Evolutionary conservation across 1,139 yeast species (phyloP).

Genomic region (Martiniozyma asiatica): DNA sequence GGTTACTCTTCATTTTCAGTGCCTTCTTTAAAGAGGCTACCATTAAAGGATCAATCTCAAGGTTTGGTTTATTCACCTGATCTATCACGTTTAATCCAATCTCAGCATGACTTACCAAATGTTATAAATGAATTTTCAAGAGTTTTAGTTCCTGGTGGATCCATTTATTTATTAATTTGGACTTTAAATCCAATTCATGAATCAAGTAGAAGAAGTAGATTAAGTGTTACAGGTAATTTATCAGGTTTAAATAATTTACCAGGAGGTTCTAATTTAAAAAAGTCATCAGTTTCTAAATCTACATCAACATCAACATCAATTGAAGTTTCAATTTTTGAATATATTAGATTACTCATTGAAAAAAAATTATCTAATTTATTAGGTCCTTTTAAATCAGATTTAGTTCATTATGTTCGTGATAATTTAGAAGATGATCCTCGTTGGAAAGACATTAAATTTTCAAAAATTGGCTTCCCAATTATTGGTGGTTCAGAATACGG

Average conservation of each 20-base stretch:
- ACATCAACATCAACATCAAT: too few species aligned
- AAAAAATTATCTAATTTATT: constrained; percentile 2
- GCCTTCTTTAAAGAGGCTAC: constrained; percentile 14
- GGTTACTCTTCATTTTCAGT: constrained; percentile 21
- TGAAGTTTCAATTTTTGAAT: constrained; percentile 6
- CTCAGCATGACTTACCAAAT: constrained; percentile 9
- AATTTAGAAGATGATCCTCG: not conserved
- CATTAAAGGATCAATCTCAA: constrained; percentile 18
- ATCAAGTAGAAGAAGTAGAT: constrained; percentile 2
- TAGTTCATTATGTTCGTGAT: not conserved
- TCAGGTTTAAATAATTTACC: too few species aligned
- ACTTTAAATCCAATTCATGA: constrained; percentile 9
- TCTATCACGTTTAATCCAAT: constrained; percentile 11
- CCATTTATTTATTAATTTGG: constrained; percentile 16
- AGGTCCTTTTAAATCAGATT: constrained; percentile 1
- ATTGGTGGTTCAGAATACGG: constrained; percentile 5
- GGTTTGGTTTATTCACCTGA: constrained; percentile 18
- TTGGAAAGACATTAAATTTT: constrained; percentile 14
- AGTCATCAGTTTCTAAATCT: too few species aligned
- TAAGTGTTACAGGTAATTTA: not conserved
- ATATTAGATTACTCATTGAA: constrained; percentile 8
- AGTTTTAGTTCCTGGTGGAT: constrained; percentile 19
- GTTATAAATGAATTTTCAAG: constrained; percentile 18
- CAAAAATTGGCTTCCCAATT: constrained; percentile 19
- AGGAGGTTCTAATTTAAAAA: too few species aligned